A percentile compares a stretch with the other conserved stretches of the same genome.
phyloP scores from a whole-genome alignment of 805 yeast species.

The Metahyphopichia silvanorum region DNA sequence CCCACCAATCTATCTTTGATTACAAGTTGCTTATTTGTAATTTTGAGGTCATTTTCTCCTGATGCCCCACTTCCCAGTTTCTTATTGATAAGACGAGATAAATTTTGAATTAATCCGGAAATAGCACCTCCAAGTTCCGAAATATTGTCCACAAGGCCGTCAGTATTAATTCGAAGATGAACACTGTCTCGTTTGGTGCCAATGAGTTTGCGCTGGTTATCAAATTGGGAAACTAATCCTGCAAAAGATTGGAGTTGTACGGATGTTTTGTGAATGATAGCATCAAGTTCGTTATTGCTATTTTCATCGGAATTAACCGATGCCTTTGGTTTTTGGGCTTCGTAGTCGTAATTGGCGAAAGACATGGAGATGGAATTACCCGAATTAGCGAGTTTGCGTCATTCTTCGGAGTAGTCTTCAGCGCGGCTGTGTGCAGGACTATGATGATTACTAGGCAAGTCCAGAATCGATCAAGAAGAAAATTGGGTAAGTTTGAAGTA shows the following conservation, averaged over 20 bases:
- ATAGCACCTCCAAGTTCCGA: slow-evolving; percentile 29
- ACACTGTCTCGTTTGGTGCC: slow-evolving; percentile 51
- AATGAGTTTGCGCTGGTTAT: slow-evolving; percentile 44
- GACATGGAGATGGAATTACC: too few species aligned
- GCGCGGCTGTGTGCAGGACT: too few species aligned
- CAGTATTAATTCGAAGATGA: slow-evolving; percentile 32
- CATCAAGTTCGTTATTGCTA: slow-evolving; percentile 26
- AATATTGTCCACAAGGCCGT: slow-evolving; percentile 29
- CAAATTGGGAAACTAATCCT: slow-evolving; percentile 47
- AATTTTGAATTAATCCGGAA: slow-evolving; percentile 23
- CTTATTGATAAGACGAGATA: slow-evolving; percentile 23
- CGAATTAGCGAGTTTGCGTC: too few species aligned
- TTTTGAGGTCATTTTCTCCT: slow-evolving; percentile 15
- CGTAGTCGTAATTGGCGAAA: slow-evolving; percentile 51
- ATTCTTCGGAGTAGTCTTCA: too few species aligned
- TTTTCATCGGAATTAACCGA: slow-evolving; percentile 1
- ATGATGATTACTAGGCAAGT: too few species aligned
- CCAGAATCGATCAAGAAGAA: too few species aligned
- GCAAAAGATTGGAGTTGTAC: slow-evolving; percentile 45
- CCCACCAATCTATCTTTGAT: slow-evolving; percentile 50
- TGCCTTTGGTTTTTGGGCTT: slow-evolving; percentile 37
- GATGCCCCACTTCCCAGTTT: slow-evolving; percentile 16
- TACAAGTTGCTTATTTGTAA: slow-evolving; percentile 39
- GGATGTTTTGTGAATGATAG: slow-evolving; percentile 33
- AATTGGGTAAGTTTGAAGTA: too few species aligned